Conservation (phyloP, 129 eudicot genomes). For the Centella asiatica region DNA sequence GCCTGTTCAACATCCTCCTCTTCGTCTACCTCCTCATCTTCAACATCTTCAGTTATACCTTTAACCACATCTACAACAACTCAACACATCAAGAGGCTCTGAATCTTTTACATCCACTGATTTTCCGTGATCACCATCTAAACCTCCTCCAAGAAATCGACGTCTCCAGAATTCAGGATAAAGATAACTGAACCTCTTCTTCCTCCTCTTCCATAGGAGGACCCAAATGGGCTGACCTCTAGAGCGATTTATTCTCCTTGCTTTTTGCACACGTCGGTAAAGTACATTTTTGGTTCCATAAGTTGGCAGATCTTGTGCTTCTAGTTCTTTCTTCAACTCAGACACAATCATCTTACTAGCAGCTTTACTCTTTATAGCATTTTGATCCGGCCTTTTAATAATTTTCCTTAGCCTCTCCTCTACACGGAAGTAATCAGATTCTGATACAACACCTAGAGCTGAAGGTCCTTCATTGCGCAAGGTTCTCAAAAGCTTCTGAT, state of each 20-base stretch:
- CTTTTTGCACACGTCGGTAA: constrained; percentile 94
- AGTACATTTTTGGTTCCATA: constrained; percentile 91
- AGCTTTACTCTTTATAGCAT: constrained; percentile 79
- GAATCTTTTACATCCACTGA: constrained; percentile 32
- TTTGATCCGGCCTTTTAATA: constrained; percentile 74
- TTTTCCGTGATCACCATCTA: constrained; percentile 41
- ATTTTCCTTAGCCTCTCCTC: constrained; percentile 73
- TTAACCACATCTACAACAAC: constrained; percentile 45
- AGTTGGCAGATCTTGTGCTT: constrained; percentile 90
- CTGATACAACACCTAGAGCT: constrained; percentile 61
- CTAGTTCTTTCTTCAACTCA: constrained; percentile 85
- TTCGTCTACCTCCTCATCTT: too few relatives aligned
- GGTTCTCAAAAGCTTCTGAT: constrained; percentile 64
- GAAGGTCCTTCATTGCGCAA: constrained; percentile 78
- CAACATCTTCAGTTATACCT: constrained; percentile 45
- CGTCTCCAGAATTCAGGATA: constrained; percentile 66
- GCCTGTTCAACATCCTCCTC: constrained; percentile 69
- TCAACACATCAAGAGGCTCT: constrained; percentile 40
- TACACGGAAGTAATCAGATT: constrained; percentile 69
- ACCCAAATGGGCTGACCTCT: constrained; percentile 95
- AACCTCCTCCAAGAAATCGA: constrained; percentile 83
- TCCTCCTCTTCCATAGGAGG: constrained; percentile 95
- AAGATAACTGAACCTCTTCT: constrained; percentile 60
- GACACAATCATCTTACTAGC: constrained; percentile 95
- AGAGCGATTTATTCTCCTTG: constrained; percentile 92